Conservation (phyloP, 129 eudicot species). For the Scalesia atractyloides region DNA sequence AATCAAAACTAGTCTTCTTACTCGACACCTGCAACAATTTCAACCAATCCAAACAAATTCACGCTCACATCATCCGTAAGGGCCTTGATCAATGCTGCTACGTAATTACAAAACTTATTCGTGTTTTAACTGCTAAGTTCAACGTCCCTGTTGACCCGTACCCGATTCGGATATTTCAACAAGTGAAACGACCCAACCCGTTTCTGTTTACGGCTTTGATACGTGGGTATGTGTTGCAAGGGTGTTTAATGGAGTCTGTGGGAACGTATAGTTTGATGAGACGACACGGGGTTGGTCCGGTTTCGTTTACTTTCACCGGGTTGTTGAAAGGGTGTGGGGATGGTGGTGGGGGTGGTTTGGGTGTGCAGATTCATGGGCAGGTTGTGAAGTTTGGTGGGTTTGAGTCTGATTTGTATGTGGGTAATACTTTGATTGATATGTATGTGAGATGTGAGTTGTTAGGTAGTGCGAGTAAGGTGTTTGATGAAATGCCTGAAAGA, state of each 20-base stretch:
- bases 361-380: slow-evolving; percentile 64
- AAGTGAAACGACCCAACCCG: slow-evolving; percentile 56
- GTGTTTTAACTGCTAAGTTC: slow-evolving; percentile 40
- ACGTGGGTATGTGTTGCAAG: slow-evolving; percentile 57
- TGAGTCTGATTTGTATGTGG: slow-evolving; percentile 52
- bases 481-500: slow-evolving; percentile 38
- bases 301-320: slow-evolving; percentile 68
- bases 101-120: slow-evolving; percentile 59
- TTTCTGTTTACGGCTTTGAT: slow-evolving; percentile 71
- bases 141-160: slow-evolving; percentile 54
- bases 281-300: slow-evolving; percentile 45
- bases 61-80: slow-evolving; percentile 53
- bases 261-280: slow-evolving; percentile 55
- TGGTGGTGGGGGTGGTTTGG: slow-evolving; percentile 41
- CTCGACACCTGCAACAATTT: slow-evolving; percentile 19
- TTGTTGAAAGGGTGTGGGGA: slow-evolving; percentile 52
- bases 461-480: slow-evolving; percentile 13
- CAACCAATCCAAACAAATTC: slow-evolving; percentile 51
- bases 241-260: slow-evolving; percentile 42
- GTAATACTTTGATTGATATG: slow-evolving; percentile 62
- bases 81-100: slow-evolving; percentile 57
- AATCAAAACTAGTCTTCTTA: slow-evolving; percentile 13
- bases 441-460: slow-evolving; percentile 55
- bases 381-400: slow-evolving; percentile 60
- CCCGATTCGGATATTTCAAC: slow-evolving; percentile 43